Evolutionary conservation across 176 grass and related monocot genomes (phyloP).

Genomic region (Neostapfia colusana): DNA sequence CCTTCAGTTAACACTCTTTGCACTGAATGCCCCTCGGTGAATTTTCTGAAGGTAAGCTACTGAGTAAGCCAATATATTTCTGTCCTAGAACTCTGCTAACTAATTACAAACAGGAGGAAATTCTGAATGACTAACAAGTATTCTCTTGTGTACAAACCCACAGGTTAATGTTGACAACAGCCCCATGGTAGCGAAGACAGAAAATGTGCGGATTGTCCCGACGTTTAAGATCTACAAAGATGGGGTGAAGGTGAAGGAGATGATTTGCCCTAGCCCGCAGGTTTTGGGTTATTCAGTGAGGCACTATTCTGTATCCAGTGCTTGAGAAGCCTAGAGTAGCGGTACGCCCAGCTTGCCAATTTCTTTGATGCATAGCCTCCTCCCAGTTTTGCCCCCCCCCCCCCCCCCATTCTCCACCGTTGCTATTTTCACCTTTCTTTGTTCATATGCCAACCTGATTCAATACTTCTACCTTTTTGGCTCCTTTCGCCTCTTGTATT

Average conservation of each 20-base stretch:
- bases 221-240: constrained; percentile 99
- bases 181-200: constrained; percentile 60
- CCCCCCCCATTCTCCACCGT: no score
- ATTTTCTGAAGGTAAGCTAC: constrained; percentile 79
- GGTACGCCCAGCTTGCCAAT: constrained; percentile 16
- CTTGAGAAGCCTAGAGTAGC: constrained; percentile 41
- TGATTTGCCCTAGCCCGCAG: constrained; percentile 89
- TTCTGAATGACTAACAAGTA: constrained; percentile 23
- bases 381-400: constrained; percentile 6
- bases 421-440: constrained; percentile 22
- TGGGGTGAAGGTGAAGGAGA: constrained; percentile 82
- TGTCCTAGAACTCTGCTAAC: constrained; percentile 17
- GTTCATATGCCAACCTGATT: constrained; percentile 40
- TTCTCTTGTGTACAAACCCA: background rate
- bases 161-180: constrained; percentile 80
- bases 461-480: constrained; percentile 56
- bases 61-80: background rate
- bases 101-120: background rate
- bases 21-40: constrained; percentile 70
- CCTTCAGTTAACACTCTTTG: constrained; percentile 68
- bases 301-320: constrained; percentile 70
- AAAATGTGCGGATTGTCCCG: constrained; percentile 79
- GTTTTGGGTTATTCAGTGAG: constrained; percentile 83
- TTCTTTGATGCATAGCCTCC: constrained; percentile 45
- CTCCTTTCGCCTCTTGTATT: constrained; percentile 49